These are phyloP conservation scores for Tothia fuscella DNA, from an alignment of 2,329 filamentous ascomycete genomes.

Conservation along the genomic window DNA sequence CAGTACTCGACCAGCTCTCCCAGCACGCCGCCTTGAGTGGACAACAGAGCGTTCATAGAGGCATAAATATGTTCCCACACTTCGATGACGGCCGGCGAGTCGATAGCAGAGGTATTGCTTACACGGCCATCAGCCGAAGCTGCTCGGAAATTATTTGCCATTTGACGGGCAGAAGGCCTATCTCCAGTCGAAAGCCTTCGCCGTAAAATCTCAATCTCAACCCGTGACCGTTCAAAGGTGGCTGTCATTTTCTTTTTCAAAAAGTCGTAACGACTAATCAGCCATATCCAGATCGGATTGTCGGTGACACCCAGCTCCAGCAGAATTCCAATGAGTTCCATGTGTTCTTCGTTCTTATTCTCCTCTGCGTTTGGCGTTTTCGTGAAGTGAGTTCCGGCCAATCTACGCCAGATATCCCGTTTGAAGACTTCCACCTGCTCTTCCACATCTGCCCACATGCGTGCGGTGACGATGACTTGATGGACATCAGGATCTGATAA, in stretches of 20 bases:
- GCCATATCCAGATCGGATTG: constrained; percentile 94
- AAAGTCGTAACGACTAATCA: constrained; percentile 78
- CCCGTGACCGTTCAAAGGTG: constrained; percentile 72
- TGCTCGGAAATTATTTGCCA: constrained; percentile 61
- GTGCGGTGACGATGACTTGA: constrained; percentile 73
- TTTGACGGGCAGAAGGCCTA: constrained; percentile 54
- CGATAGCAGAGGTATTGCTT: constrained; percentile 46
- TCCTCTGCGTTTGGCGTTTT: constrained; percentile 33
- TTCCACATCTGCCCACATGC: constrained; percentile 93
- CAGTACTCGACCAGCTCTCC: constrained; percentile 90
- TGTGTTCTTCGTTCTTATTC: constrained; percentile 62
- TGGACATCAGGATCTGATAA: constrained; percentile 72
- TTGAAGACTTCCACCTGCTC: constrained; percentile 80
- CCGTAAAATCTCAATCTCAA: constrained; percentile 85
- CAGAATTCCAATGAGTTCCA: constrained; percentile 79
- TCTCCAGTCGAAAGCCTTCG: constrained; percentile 65
- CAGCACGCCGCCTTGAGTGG: constrained; percentile 61
- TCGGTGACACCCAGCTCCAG: constrained; percentile 92
- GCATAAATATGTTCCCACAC: constrained; percentile 82
- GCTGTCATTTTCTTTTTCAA: constrained; percentile 74
- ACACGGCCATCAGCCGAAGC: constrained; percentile 40
- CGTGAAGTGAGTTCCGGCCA: constrained; percentile 53
- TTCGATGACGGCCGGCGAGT: constrained; percentile 69
- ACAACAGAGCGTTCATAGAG: constrained; percentile 64
- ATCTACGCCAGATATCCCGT: constrained; percentile 72